Evolutionary conservation across 805 yeast species (phyloP).

Genomic region (Yueomyces sp.): DNA sequence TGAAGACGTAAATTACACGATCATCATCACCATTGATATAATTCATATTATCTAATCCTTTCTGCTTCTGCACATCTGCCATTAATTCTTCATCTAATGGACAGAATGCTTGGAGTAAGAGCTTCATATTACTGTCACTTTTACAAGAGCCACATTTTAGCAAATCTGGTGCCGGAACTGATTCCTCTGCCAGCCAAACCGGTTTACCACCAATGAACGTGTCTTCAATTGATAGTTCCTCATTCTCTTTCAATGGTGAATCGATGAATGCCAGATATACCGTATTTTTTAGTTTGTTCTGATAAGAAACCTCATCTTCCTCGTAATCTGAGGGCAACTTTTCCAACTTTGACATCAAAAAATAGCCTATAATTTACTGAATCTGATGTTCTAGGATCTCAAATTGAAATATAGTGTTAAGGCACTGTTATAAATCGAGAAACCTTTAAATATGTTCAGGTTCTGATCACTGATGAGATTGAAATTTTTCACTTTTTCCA

Average conservation of each 20-base stretch:
- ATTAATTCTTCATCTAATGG: constrained; percentile 40
- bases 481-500: too few species aligned
- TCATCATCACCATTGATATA: constrained; percentile 47
- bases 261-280: constrained; percentile 57
- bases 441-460: too few species aligned
- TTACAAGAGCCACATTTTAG: constrained; percentile 57
- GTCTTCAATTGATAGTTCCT: constrained; percentile 34
- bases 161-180: constrained; percentile 40
- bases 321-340: constrained; percentile 10
- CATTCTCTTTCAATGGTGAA: constrained; percentile 35
- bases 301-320: constrained; percentile 5
- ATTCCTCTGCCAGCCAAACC: constrained; percentile 64
- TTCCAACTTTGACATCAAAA: too few species aligned
- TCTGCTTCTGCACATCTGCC: constrained; percentile 7
- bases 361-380: too few species aligned
- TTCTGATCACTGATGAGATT: too few species aligned
- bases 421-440: too few species aligned
- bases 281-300: constrained; percentile 12
- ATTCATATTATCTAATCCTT: constrained; percentile 4
- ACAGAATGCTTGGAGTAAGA: constrained; percentile 69
- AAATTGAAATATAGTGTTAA: too few species aligned
- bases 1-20: constrained; percentile 68
- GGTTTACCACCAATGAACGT: constrained; percentile 60
- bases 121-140: constrained; percentile 35
- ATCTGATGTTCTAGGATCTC: too few species aligned